Conservation (phyloP, 2,329 filamentous ascomycete genomes). For the Hypoxylon sp. region DNA sequence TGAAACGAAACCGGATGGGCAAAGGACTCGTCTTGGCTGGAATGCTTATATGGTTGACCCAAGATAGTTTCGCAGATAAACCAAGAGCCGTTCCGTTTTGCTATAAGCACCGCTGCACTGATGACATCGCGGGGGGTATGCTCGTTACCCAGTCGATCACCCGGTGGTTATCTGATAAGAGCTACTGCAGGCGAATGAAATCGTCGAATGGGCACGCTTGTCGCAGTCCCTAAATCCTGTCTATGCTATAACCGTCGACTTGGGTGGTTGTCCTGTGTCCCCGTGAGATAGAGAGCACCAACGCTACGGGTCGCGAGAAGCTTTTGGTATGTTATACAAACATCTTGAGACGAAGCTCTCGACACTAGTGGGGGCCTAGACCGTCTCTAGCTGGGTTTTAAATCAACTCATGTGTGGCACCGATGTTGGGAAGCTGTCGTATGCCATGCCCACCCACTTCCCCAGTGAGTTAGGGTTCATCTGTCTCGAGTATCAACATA, state of each 20-base stretch:
- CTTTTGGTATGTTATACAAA: conserved; percentile 34
- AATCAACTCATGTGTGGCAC: conserved; percentile 32
- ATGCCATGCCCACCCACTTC: conserved; percentile 24
- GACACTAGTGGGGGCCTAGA: conserved; percentile 35
- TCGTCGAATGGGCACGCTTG: conserved; percentile 37
- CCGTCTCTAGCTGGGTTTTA: conserved; percentile 37
- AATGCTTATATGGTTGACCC: conserved; percentile 37
- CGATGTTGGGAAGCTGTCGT: conserved; percentile 26
- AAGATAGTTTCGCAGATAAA: conserved; percentile 42
- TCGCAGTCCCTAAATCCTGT: conserved; percentile 35
- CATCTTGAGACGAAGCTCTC: conserved; percentile 36
- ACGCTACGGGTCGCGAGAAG: conserved; percentile 35
- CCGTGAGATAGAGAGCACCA: conserved; percentile 35
- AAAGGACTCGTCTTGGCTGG: conserved; percentile 34
- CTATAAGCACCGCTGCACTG: conserved; percentile 38
- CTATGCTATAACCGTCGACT: conserved; percentile 38
- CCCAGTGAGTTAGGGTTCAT: conserved; percentile 32
- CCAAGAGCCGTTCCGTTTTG: conserved; percentile 41
- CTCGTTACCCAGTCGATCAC: conserved; percentile 46
- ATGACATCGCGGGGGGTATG: conserved; percentile 41
- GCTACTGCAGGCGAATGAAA: conserved; percentile 46
- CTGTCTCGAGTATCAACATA: conserved; percentile 38
- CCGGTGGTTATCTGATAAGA: conserved; percentile 49
- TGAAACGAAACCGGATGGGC: conserved; percentile 31
- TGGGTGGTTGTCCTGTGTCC: conserved; percentile 29